A percentile compares a stretch with the other conserved stretches of the same genome.
These are phyloP conservation scores for Primulina eburnea DNA, from an alignment of 257 asterid genomes.

Conservation along the genomic window DNA sequence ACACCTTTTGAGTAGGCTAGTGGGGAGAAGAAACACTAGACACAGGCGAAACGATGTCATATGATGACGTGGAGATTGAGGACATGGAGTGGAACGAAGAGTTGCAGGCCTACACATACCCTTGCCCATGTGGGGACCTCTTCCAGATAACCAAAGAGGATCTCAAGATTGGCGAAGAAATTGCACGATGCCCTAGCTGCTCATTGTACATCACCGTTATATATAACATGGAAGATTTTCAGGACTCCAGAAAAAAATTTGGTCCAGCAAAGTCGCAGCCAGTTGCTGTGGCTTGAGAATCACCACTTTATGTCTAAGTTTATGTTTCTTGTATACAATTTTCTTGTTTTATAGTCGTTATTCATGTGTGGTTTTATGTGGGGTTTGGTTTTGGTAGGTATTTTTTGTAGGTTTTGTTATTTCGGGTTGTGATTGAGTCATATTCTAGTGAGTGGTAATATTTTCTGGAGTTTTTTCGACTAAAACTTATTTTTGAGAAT, in stretches of 20 bases:
- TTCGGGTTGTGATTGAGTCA: not conserved
- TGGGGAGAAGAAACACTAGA: not conserved
- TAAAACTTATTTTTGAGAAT: too few species aligned
- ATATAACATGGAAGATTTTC: conserved; percentile 76
- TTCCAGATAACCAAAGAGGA: conserved; percentile 88
- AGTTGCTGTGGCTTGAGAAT: conserved; percentile 44
- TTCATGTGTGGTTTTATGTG: not conserved
- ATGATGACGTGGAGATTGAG: conserved; percentile 95
- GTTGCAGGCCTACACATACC: conserved; percentile 74
- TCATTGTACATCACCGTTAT: conserved; percentile 81
- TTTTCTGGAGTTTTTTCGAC: too few species aligned
- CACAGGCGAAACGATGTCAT: conserved; percentile 54
- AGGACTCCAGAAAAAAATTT: conserved; percentile 41
- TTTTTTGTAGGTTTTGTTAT: not conserved
- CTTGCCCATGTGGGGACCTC: conserved; percentile 94
- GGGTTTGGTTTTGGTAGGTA: not conserved
- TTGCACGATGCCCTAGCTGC: conserved; percentile 93
- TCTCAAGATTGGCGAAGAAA: conserved; percentile 77
- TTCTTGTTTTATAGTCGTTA: not conserved
- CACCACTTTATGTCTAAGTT: not conserved
- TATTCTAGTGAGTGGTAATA: too few species aligned
- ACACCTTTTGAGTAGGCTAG: not conserved
- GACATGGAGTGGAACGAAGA: conserved; percentile 97
- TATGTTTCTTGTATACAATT: not conserved
- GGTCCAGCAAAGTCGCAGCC: conserved; percentile 30